Evolutionary conservation across 257 asterid species (phyloP), one percentile per base, ranked within the genome.

Genomic region (Salvia rosmarinus): DNA sequence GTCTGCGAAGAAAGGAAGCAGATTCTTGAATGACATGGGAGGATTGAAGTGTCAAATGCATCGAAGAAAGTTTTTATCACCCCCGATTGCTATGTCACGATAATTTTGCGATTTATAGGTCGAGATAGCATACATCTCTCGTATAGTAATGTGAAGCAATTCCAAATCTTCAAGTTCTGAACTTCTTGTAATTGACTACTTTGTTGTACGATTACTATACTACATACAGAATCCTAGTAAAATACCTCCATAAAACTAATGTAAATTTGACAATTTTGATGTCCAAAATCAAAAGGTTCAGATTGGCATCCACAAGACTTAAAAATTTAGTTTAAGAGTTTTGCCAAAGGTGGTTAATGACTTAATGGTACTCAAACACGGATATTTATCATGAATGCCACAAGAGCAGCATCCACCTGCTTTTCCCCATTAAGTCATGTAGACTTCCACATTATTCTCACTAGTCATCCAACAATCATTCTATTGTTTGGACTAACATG

Each of bases 1-100:
- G 83, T 91, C 99, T 94, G 82, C 44, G 51, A 74, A 54, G 52
- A 62, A 70, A 58, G 12, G 28, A 68, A 39, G 35, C 30, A 81
- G 30, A 47, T 65, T 62, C 40, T 6, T 47, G 14, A 51, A 75
- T 49, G n/a, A 43, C 19, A 40, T 19, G 70, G 60, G 59, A 70
- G 17, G 54, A 30, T 17, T 3, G 37, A 32, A 43, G 49, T 6
- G 19, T 50, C 32, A 13, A 65, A 13, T 1, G 9, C 28, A 4
- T 28, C 28, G 61, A 37, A 47, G 52, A 30, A 67, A 59, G 58
- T 28, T 52, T n/a, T 28, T 19, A 30, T 58, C 21, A 17, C 21
- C 14, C 28, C 35, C 58, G 40, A 17, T 44, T 58, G 40, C 43
- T 42, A 9, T 11, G 64, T 14, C 17, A 14, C 30, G 50, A 56